Base-by-base conservation (phyloP, 306 rosid genomes). In the Prunus davidiana region DNA sequence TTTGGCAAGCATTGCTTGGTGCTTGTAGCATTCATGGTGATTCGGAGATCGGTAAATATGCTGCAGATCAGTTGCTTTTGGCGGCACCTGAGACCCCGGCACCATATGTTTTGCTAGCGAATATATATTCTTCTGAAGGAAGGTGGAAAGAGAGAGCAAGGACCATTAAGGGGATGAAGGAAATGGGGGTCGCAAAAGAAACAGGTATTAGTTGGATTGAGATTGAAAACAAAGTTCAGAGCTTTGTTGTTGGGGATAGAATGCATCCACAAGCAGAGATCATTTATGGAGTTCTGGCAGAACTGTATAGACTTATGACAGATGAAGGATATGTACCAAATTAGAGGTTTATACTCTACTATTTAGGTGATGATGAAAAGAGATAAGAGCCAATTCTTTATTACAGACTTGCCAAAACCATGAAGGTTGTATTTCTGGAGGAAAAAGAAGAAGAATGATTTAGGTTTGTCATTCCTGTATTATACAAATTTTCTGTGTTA, bases 1-100 rank as follows among this genome's bases (percentile, higher is more conserved):
- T 94, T 82, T 94, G 98, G 97, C 97, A 94, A 83, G 90, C 96
- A 67, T 81, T 94, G 86, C 89, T 94, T 63, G 98, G 98, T 56
- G 98, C 98, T 79, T 90, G 95, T 83, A 72, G 93, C 84, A 79
- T 90, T 54, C 90, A 86, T 58, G 83, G 91, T 51, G 91, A 91
- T 81, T 90, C 93, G 1, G 85, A 94, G 80, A 84, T 68, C 66
- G 93, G 97, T 15, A 87, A 87, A 79, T 90, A 85, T 76, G 97
- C 96, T 14, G 94, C 96, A 3, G 86, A 89, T 69, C 56, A 86
- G 82, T 83, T 91, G 82, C 62, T 82, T 81, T 76, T 57, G 25
- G 91, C 85, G 9, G 47, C 86, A 46, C 97, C 98, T 12, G 80
- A 79, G 66, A 89, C 91, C 80, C 76, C 92, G 0, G 88, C 87